phyloP scores from a whole-genome alignment of 2,329 filamentous ascomycete genomes.

The Stagonosporopsis tanaceti region DNA sequence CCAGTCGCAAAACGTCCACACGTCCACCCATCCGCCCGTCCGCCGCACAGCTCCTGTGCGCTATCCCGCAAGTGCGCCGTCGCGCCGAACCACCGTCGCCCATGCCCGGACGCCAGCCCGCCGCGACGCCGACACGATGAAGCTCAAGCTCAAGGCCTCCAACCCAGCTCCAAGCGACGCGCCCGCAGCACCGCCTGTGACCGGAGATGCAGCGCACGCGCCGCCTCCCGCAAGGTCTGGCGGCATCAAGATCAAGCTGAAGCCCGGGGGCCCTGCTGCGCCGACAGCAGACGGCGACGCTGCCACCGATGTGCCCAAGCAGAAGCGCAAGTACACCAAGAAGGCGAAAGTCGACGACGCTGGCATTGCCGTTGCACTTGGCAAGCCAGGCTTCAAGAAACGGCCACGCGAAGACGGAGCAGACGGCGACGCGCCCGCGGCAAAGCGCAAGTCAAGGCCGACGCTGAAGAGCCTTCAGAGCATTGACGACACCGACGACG shows the following conservation, averaged over 20 bases:
- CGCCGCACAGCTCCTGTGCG: neutral
- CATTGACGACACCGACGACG: constrained; percentile 35
- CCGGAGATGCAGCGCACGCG: constrained; percentile 23
- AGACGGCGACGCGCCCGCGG: constrained; percentile 33
- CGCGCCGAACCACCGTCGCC: constrained; percentile 13
- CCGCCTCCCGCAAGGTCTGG: constrained; percentile 22
- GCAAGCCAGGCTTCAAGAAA: constrained; percentile 45
- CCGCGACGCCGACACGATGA: constrained; percentile 28
- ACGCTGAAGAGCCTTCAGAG: constrained; percentile 44
- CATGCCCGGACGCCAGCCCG: neutral
- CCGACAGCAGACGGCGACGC: constrained; percentile 39
- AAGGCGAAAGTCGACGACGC: constrained; percentile 48
- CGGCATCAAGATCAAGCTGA: constrained; percentile 46
- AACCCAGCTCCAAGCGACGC: constrained; percentile 30
- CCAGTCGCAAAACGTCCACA: constrained; percentile 8
- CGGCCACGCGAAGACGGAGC: constrained; percentile 48
- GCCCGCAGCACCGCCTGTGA: constrained; percentile 26
- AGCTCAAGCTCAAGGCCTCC: constrained; percentile 44
- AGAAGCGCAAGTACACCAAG: constrained; percentile 55
- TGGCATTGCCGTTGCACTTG: constrained; percentile 32
- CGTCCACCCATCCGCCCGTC: neutral
- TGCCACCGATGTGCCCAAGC: constrained; percentile 46
- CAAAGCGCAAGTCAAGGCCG: constrained; percentile 48
- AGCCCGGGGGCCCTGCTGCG: constrained; percentile 27
- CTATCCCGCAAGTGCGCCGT: constrained; percentile 5